These are phyloP conservation scores for Craterostigma plantagineum DNA, from an alignment of 257 asterid species.

Conservation along the genomic window DNA sequence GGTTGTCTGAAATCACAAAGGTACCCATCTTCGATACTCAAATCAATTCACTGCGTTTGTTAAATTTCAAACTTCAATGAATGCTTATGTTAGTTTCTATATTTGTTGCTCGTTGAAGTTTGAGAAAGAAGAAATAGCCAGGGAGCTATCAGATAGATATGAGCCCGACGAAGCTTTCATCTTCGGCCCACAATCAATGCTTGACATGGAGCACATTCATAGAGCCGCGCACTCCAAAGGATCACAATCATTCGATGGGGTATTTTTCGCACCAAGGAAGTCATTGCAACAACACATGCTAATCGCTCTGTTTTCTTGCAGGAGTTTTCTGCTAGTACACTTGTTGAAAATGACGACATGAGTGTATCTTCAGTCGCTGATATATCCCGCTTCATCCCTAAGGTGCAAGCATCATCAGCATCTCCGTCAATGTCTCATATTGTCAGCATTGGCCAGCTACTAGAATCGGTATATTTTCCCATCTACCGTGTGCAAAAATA, in stretches of 20 bases:
- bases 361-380: conserved; percentile 73
- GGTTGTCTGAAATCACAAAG: conserved; percentile 45
- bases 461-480: conserved; percentile 53
- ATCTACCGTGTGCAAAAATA: neutral
- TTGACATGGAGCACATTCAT: conserved; percentile 40
- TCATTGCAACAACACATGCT: neutral
- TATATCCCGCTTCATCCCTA: conserved; percentile 53
- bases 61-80: neutral
- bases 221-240: conserved; percentile 35
- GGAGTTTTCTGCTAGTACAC: conserved; percentile 58
- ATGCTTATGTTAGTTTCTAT: neutral
- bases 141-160: conserved; percentile 64
- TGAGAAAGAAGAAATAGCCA: conserved; percentile 44
- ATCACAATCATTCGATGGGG: conserved; percentile 74
- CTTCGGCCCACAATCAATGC: conserved; percentile 56
- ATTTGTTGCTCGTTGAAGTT: conserved; percentile 20
- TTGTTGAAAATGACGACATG: conserved; percentile 47
- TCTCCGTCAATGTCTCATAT: conserved; percentile 71
- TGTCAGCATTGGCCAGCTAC: conserved; percentile 79
- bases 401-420: conserved; percentile 48
- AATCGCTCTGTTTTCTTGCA: conserved; percentile 13
- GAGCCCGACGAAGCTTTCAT: conserved; percentile 73
- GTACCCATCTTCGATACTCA: conserved; percentile 17
- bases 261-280: conserved; percentile 9
- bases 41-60: too few relatives aligned